These are phyloP conservation scores for Cytospora schulzeri DNA, from an alignment of 2,329 filamentous ascomycete genomes.

Conservation along the genomic window DNA sequence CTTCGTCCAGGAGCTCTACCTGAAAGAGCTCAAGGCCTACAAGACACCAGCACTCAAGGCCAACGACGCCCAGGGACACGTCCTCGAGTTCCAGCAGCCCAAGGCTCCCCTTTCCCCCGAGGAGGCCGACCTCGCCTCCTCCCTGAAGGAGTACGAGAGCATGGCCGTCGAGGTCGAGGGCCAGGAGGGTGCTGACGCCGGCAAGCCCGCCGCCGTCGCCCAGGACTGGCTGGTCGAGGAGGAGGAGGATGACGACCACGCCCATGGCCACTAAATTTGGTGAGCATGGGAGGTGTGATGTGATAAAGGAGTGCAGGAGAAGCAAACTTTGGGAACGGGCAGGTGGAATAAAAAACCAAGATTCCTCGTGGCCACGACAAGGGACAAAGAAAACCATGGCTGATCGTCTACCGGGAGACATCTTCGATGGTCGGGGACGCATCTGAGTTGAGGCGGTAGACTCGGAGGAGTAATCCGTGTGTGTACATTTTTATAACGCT, in stretches of 20 bases:
- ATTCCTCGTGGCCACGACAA: neutral
- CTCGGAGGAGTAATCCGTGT: slow-evolving; percentile 42
- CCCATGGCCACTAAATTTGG: slow-evolving; percentile 48
- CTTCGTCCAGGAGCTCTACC: slow-evolving; percentile 96
- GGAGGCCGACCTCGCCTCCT: slow-evolving; percentile 88
- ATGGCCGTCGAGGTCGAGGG: slow-evolving; percentile 96
- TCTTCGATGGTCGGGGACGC: neutral
- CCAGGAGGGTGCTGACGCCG: slow-evolving; percentile 65
- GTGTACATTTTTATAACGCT: slow-evolving; percentile 42
- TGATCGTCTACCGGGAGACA: neutral
- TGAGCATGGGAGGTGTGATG: neutral
- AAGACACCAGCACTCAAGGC: slow-evolving; percentile 84
- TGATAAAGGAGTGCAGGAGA: neutral
- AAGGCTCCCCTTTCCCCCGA: slow-evolving; percentile 86
- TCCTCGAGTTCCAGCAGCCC: slow-evolving; percentile 82
- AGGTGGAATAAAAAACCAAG: neutral
- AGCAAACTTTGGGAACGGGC: slow-evolving; percentile 4
- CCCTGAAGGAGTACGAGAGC: slow-evolving; percentile 90
- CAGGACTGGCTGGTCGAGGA: slow-evolving; percentile 85
- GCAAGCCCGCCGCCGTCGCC: slow-evolving; percentile 58
- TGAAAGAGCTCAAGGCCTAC: slow-evolving; percentile 94
- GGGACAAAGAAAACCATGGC: neutral
- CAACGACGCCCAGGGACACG: slow-evolving; percentile 84
- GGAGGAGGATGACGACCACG: slow-evolving; percentile 55
- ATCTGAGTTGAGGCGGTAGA: slow-evolving; percentile 12